These are phyloP conservation scores for Conidiobolus incongruus DNA, from an alignment of 371 early-diverging fungal species.

Conservation along the genomic window DNA sequence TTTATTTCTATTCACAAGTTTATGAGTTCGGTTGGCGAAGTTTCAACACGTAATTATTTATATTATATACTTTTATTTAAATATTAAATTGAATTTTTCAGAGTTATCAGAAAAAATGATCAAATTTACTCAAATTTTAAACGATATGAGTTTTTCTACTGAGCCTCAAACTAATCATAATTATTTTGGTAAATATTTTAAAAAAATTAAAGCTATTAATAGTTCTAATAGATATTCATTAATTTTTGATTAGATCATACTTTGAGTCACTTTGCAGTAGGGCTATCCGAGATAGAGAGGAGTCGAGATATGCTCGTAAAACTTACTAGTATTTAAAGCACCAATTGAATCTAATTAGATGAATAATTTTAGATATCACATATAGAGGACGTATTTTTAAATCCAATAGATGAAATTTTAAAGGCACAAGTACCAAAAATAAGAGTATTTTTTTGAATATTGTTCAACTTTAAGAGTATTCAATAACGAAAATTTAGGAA, in stretches of 20 bases:
- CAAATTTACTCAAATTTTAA: not conserved
- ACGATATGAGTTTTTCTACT: not conserved
- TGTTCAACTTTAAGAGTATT: not conserved
- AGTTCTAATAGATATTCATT: not conserved
- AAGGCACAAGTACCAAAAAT: constrained; percentile 26
- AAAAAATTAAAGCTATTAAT: no score
- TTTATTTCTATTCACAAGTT: not conserved
- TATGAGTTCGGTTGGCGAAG: not conserved
- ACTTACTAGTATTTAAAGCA: not conserved
- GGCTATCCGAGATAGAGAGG: constrained; percentile 32
- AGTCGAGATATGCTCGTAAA: constrained; percentile 32
- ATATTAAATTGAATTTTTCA: not conserved
- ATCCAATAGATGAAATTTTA: constrained; percentile 30
- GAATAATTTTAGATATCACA: constrained; percentile 21
- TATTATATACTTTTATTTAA: not conserved
- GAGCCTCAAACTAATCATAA: not conserved
- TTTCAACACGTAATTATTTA: not conserved
- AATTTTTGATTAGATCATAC: constrained; percentile 15
- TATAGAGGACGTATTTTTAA: constrained; percentile 33
- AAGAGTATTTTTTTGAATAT: constrained; percentile 21
- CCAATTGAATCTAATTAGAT: not conserved
- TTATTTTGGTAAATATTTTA: not conserved
- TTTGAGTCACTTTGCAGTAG: constrained; percentile 24
- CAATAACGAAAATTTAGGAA: constrained; percentile 15
- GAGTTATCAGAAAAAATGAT: not conserved